phyloP scores from a whole-genome alignment of 1,284 basidiomycete genomes.

The Anthracocystis panici-leucophaei region DNA sequence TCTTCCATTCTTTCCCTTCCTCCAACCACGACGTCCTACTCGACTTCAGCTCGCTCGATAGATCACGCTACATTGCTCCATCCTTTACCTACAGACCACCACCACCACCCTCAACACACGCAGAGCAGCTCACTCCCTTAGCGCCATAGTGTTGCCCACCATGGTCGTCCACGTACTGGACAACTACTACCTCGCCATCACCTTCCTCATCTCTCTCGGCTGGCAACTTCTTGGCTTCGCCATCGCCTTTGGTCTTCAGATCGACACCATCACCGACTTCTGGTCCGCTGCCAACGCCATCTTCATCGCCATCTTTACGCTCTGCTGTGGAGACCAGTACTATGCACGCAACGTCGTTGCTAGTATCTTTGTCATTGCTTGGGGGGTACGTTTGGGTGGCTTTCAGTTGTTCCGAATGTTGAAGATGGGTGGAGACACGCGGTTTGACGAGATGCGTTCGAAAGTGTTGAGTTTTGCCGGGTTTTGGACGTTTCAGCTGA shows the following conservation, averaged over 20 bases:
- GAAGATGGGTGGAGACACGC: constrained; percentile 65
- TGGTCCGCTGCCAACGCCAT: constrained; percentile 63
- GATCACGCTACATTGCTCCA: neutral
- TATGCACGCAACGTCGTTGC: constrained; percentile 75
- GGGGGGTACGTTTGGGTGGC: constrained; percentile 62
- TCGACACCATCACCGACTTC: constrained; percentile 66
- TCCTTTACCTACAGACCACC: neutral
- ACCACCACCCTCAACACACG: too few species aligned
- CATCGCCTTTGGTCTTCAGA: constrained; percentile 70
- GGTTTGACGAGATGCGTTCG: constrained; percentile 67
- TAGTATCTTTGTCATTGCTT: constrained; percentile 74
- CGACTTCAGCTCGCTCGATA: neutral
- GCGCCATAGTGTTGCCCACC: neutral
- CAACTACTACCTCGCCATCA: constrained; percentile 77
- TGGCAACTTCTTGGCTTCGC: constrained; percentile 79
- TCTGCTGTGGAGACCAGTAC: constrained; percentile 71
- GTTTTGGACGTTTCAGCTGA: constrained; percentile 58
- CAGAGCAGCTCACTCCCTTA: too few species aligned
- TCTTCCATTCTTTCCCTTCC: too few species aligned
- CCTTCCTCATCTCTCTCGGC: constrained; percentile 77
- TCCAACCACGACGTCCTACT: neutral
- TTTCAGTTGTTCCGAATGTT: constrained; percentile 66
- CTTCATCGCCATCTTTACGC: constrained; percentile 69
- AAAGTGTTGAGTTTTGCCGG: constrained; percentile 51
- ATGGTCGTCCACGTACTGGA: constrained; percentile 72